phyloP scores from a whole-genome alignment of 768 basidiomycete genomes.

The Russula ochroleuca region DNA sequence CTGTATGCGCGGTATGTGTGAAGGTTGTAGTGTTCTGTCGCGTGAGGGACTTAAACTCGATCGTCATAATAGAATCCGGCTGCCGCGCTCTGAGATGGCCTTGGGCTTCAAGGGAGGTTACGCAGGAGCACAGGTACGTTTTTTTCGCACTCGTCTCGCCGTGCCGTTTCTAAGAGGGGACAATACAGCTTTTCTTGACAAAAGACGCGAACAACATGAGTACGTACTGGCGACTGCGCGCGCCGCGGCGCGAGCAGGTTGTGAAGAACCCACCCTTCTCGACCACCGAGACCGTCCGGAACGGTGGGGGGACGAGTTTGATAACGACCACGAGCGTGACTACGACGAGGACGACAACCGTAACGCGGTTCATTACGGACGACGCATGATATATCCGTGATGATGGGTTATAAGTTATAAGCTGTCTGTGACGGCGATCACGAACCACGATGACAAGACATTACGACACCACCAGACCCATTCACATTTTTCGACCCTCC shows the following conservation, averaged over 20 bases:
- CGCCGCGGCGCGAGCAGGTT: conserved; percentile 25
- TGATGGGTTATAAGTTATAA: neutral
- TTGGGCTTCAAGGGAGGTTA: conserved; percentile 19
- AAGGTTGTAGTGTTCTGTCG: neutral
- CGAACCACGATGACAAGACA: neutral
- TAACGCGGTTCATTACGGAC: conserved; percentile 23
- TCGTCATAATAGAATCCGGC: conserved; percentile 18
- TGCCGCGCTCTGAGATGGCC: conserved; percentile 24
- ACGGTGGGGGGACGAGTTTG: conserved; percentile 19
- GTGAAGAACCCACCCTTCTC: conserved; percentile 24
- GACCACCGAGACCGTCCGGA: conserved; percentile 17
- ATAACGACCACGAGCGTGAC: conserved; percentile 28
- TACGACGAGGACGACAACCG: conserved; percentile 24
- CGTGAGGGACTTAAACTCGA: neutral
- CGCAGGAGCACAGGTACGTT: conserved; percentile 24
- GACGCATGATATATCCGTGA: conserved; percentile 11
- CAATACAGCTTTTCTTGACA: conserved; percentile 21
- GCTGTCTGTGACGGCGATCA: neutral
- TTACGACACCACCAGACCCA: neutral
- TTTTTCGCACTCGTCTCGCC: neutral
- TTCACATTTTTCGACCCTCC: neutral
- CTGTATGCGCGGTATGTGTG: conserved; percentile 21
- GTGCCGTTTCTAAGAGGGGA: neutral
- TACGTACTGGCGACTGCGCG: conserved; percentile 24
- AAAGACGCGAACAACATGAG: conserved; percentile 22